Base-by-base conservation (phyloP, 495 filamentous ascomycete species). In the Daldinia caldariorum region DNA sequence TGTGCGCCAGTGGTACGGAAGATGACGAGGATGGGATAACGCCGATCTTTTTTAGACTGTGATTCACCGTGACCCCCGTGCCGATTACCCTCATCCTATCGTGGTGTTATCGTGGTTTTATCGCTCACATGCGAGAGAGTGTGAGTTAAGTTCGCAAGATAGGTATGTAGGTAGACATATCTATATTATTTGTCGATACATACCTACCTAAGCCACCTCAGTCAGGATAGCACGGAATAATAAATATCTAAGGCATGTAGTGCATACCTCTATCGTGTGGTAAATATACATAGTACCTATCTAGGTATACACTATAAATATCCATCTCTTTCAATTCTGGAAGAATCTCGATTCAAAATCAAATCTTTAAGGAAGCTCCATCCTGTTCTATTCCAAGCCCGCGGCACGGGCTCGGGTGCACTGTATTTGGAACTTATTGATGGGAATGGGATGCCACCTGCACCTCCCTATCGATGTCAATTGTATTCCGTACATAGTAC, bases 311-410 rank as follows among this genome's bases (percentile, higher is more conserved):
- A n/a, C n/a, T n/a, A n/a, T n/a, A n/a, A n/a, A n/a, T n/a, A n/a
- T n/a, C n/a, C 63, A 22, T 63, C 14, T 37, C 58, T 63, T 58
- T 35, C 58, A 22, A 20, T 54, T 59, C 16, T 34, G 58, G 29
- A 51, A 58, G 39, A 65, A 67, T 72, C 60, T 67, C 64, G 65
- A 72, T 72, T 68, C 32, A 56, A 14, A 53, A 34, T 20, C 35
- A 41, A 37, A 45, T 59, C 38, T 64, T 67, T 49, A 51, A 12
- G 54, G 59, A 60, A 67, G 43, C 45, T 63, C 68, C 68, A 71
- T 71, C 26, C 57, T 32, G 31, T 56, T 71, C 35, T 59, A 50
- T 55, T 63, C 49, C 53, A 58, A 60, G 54, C 58, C 58, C 69
- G 67, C 58, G 63, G 58, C 53, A 55, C 63, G 58, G 45, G 41